Evolutionary conservation across 371 early-diverging fungal species (phyloP), one percentile per base, ranked within the genome.

Genomic region (Actinomortierella ambigua): DNA sequence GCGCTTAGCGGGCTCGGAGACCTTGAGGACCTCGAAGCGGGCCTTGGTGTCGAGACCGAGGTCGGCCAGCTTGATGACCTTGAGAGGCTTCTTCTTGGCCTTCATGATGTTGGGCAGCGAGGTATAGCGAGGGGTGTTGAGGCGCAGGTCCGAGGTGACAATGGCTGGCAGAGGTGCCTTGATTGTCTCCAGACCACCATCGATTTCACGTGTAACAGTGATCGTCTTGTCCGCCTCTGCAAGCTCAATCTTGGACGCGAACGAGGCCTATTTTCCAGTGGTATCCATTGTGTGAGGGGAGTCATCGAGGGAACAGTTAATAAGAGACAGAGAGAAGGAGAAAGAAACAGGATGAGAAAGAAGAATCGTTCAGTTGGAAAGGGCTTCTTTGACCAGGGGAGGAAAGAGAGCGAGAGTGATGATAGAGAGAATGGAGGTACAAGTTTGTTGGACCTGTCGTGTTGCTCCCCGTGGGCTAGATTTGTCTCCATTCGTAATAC

Each of bases 41-140:
- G 93, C 90, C 53, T 84, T 84, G 58, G 96, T 82, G 66, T 98
- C 97, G 27, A 98, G 88, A 55, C 86, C 90, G 40, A 98, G 83
- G 34, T 95, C 93, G 26, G 82, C 84, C 17, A 94, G 93, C 3
- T 90, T 85, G 39, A 92, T 46, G 78, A 90, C 94, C 55, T 81
- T 79, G 70, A 99, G 79, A 34, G 95, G 95, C 90, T 99, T 99
- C 92, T 97, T 97, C 84, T 98, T 99, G 53, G 99, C 99, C 88
- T 99, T 98, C 97, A 97, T 97, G 76, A 97, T 97, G 84, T 90
- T 91, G 59, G 88, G 91, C 57, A 99, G 89, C 47, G 98, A 93
- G 22, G 96, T 98, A 69, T 93, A 98, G 53, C 98, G 90, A 29
- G 99, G 99, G 73, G 90, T 92, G 80, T 98, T 99, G 65, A 98